Evolutionary conservation across 192 early-diverging fungal genomes (phyloP).

Genomic region (Backusella morwellensis): DNA sequence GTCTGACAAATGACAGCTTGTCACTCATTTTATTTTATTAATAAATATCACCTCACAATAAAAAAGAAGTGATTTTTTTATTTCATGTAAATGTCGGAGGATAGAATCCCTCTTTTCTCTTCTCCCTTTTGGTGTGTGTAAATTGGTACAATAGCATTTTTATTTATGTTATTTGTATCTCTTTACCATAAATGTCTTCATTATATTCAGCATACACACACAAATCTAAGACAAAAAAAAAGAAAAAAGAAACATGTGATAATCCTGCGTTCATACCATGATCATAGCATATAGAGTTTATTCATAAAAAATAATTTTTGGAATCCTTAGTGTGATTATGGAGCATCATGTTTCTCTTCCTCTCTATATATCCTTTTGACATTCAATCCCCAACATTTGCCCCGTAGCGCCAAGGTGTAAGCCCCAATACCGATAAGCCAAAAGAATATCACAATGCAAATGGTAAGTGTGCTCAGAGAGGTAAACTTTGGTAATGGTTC

Average conservation of each 20-base stretch:
- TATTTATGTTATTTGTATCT: slow-evolving; percentile 1
- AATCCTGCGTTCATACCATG: background rate
- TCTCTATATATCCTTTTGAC: background rate
- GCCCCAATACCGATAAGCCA: background rate
- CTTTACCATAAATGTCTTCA: background rate
- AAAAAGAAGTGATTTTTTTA: background rate
- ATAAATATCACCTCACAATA: background rate
- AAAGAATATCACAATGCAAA: background rate
- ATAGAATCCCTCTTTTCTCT: background rate
- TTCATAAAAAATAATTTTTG: background rate
- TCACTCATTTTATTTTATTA: background rate
- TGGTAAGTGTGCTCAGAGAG: background rate
- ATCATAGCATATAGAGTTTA: background rate
- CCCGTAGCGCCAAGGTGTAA: background rate
- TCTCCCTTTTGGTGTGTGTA: background rate
- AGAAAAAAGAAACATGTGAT: background rate
- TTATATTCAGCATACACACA: background rate
- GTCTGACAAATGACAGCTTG: slow-evolving; percentile 9
- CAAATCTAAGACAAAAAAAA: background rate
- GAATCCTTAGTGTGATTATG: background rate
- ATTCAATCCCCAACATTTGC: background rate
- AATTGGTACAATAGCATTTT: background rate
- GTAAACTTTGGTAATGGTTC: background rate
- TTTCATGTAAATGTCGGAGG: background rate
- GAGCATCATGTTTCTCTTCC: background rate